These are phyloP conservation scores for Puccinia novopanici DNA, from an alignment of 1,284 basidiomycete genomes.

Conservation along the genomic window DNA sequence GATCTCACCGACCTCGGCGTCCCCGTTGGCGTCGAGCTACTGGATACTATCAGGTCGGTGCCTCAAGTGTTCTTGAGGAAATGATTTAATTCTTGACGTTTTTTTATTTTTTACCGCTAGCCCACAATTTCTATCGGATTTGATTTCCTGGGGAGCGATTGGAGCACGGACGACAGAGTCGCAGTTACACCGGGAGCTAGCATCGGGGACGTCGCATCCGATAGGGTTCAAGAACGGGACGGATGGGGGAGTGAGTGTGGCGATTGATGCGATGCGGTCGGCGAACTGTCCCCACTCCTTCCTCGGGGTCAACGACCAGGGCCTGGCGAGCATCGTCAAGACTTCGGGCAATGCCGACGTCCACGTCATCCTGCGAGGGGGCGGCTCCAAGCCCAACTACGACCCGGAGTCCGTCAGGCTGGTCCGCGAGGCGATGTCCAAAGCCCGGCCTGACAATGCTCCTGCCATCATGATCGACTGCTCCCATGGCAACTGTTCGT, in stretches of 20 bases:
- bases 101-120: constrained; percentile 68
- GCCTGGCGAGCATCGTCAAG: constrained; percentile 84
- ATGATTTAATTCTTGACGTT: too few species aligned
- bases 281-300: constrained; percentile 85
- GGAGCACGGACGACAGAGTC: constrained; percentile 96
- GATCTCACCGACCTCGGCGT: constrained; percentile 82
- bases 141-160: constrained; percentile 96
- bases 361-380: constrained; percentile 88
- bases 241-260: constrained; percentile 61
- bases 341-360: constrained; percentile 82
- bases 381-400: constrained; percentile 82
- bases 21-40: constrained; percentile 83
- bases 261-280: constrained; percentile 82
- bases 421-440: constrained; percentile 70
- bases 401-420: constrained; percentile 72
- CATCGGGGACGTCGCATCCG: constrained; percentile 82
- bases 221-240: constrained; percentile 70
- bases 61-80: too few species aligned
- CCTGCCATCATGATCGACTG: constrained; percentile 67
- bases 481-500: constrained; percentile 77
- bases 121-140: constrained; percentile 92
- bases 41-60: constrained; percentile 62
- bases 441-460: constrained; percentile 69
- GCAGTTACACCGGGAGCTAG: constrained; percentile 86
- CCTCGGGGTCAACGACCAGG: constrained; percentile 88